Evolutionary conservation across 2,329 filamentous ascomycete genomes (phyloP).

Genomic region (Cytospora piceicola): DNA sequence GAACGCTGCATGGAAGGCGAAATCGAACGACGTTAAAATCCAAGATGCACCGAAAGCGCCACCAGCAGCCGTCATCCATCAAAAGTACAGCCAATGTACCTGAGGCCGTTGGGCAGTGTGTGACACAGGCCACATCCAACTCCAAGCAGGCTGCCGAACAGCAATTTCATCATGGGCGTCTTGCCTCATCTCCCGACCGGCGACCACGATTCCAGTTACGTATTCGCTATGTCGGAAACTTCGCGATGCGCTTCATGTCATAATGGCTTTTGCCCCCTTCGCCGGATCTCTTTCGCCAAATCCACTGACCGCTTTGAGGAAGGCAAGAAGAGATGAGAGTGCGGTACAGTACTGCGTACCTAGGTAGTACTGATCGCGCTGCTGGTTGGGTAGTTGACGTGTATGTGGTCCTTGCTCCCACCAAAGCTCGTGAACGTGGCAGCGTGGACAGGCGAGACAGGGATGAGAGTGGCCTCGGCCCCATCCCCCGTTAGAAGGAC

Average conservation of each 20-base stretch:
- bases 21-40: slow-evolving; percentile 26
- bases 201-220: slow-evolving; percentile 8
- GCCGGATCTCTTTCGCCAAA: slow-evolving; percentile 3
- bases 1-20: slow-evolving; percentile 15
- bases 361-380: neutral
- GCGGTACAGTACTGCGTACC: neutral
- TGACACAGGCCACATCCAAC: slow-evolving; percentile 12
- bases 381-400: slow-evolving; percentile 11
- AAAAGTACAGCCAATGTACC: slow-evolving; percentile 4
- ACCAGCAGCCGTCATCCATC: neutral
- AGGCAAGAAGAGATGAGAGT: slow-evolving; percentile 15
- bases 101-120: slow-evolving; percentile 7
- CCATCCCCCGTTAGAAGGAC: slow-evolving; percentile 23
- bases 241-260: neutral
- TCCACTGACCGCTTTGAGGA: slow-evolving; percentile 19
- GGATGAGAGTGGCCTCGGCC: slow-evolving; percentile 19
- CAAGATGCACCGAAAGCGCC: slow-evolving; percentile 5
- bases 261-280: neutral
- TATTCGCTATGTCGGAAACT: neutral
- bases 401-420: slow-evolving; percentile 24
- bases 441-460: slow-evolving; percentile 21
- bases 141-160: slow-evolving; percentile 16
- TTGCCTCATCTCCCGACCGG: slow-evolving; percentile 15
- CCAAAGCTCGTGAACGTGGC: slow-evolving; percentile 16
- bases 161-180: slow-evolving; percentile 18